phyloP scores from a whole-genome alignment of 179 eudicot species.

The Pouteria campechiana region DNA sequence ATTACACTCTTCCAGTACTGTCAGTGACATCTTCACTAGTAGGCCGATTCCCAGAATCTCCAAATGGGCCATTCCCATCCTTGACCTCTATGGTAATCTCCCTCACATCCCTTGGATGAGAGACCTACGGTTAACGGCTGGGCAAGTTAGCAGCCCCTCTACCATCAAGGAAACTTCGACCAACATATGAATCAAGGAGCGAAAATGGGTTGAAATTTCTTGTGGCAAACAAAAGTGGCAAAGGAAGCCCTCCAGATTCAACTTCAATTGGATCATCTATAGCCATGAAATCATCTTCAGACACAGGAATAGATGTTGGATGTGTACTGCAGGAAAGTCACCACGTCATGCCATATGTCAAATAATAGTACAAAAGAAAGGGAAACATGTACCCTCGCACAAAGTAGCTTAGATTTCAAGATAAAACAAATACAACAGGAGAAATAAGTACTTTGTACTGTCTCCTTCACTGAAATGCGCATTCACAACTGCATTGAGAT shows the following conservation, averaged over 20 bases:
- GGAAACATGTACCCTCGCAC: too few species aligned
- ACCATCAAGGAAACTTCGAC: slow-evolving; percentile 29
- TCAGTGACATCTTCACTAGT: slow-evolving; percentile 65
- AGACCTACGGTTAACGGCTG: slow-evolving; percentile 34
- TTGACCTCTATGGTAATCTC: slow-evolving; percentile 64
- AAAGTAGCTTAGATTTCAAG: too few species aligned
- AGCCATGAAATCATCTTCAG: slow-evolving; percentile 70
- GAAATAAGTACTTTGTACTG: slow-evolving; percentile 43
- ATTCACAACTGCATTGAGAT: slow-evolving; percentile 81
- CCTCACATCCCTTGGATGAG: slow-evolving; percentile 65
- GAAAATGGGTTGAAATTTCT: slow-evolving; percentile 55
- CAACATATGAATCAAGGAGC: slow-evolving; percentile 43
- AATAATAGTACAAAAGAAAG: too few species aligned
- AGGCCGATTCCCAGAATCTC: slow-evolving; percentile 49
- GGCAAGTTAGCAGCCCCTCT: slow-evolving; percentile 19
- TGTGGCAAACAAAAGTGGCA: slow-evolving; percentile 35
- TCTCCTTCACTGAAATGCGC: slow-evolving; percentile 70
- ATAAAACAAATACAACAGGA: background rate
- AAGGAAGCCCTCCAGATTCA: slow-evolving; percentile 25
- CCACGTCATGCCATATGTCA: too few species aligned
- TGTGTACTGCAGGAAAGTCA: slow-evolving; percentile 33
- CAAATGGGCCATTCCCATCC: slow-evolving; percentile 40
- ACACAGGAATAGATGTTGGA: slow-evolving; percentile 29
- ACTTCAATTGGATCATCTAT: slow-evolving; percentile 51
- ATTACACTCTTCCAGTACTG: too few species aligned